Evolutionary conservation across 2,329 filamentous ascomycete genomes (phyloP).

Genomic region (Chrysoporthe puriensis): DNA sequence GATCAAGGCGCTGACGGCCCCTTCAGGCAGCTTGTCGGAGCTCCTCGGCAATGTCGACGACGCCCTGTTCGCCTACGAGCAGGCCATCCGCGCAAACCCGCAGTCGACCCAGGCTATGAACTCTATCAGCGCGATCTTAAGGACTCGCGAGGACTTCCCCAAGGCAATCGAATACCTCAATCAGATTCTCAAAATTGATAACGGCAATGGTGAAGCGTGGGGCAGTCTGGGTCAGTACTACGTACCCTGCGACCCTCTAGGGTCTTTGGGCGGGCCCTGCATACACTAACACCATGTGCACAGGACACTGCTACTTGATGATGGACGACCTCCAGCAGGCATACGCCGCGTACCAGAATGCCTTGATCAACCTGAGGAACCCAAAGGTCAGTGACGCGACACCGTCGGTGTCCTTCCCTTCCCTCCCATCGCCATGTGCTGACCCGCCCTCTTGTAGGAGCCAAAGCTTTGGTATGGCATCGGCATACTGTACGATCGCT

Average conservation of each 20-base stretch:
- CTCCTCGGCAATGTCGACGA: constrained; percentile 86
- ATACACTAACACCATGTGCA: constrained; percentile 34
- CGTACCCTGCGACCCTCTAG: constrained; percentile 34
- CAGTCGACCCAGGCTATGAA: constrained; percentile 93
- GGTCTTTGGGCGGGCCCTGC: constrained; percentile 2
- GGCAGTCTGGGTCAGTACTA: constrained; percentile 74
- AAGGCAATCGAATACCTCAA: constrained; percentile 93
- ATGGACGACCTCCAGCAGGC: constrained; percentile 97
- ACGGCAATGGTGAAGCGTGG: constrained; percentile 92
- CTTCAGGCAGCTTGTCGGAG: constrained; percentile 79
- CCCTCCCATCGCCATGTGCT: neutral
- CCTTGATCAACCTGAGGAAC: constrained; percentile 87
- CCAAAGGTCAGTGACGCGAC: constrained; percentile 70
- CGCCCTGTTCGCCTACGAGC: constrained; percentile 88
- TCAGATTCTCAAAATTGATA: constrained; percentile 87
- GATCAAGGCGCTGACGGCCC: constrained; percentile 37
- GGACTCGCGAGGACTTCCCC: constrained; percentile 89
- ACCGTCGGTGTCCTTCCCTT: neutral
- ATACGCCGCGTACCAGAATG: constrained; percentile 95
- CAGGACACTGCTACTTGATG: constrained; percentile 98
- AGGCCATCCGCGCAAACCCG: constrained; percentile 82
- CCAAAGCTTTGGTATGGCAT: constrained; percentile 99
- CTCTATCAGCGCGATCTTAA: constrained; percentile 87
- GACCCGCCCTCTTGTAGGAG: constrained; percentile 58
- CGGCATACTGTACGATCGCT: constrained; percentile 94